Conservation (phyloP, 345 rosid genomes). For the Citrus trifoliata region DNA sequence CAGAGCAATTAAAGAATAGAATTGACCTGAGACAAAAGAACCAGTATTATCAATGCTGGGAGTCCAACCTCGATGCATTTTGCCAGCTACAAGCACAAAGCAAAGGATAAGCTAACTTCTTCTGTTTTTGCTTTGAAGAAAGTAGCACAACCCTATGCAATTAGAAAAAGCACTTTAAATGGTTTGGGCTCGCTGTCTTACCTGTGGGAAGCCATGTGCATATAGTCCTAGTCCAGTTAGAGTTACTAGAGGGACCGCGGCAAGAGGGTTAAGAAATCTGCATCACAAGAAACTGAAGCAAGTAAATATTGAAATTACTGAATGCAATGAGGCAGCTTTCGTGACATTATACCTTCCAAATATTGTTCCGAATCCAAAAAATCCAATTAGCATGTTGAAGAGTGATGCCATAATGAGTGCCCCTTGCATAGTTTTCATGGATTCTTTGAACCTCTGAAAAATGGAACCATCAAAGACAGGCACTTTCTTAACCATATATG, state of each 20-base stretch:
- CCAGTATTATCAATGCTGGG: constrained; percentile 63
- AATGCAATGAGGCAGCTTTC: neutral
- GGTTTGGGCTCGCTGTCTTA: constrained; percentile 15
- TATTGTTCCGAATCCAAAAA: constrained; percentile 81
- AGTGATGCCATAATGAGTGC: constrained; percentile 72
- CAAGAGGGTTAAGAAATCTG: constrained; percentile 78
- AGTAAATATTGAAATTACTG: neutral
- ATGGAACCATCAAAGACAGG: neutral
- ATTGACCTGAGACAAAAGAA: constrained; percentile 74
- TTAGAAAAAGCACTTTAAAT: neutral
- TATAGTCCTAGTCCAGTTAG: constrained; percentile 85
- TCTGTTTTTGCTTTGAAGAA: neutral
- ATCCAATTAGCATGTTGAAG: constrained; percentile 60
- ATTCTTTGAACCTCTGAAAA: constrained; percentile 53
- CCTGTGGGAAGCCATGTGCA: constrained; percentile 72
- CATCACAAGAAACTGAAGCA: constrained; percentile 15
- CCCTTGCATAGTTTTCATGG: constrained; percentile 79
- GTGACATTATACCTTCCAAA: constrained; percentile 42
- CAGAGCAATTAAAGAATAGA: neutral
- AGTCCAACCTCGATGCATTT: constrained; percentile 81
- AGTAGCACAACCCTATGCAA: neutral
- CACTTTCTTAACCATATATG: neutral
- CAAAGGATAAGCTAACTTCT: neutral
- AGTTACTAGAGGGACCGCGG: constrained; percentile 77
- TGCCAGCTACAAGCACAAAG: constrained; percentile 48